Base-by-base conservation (phyloP, 2,329 filamentous ascomycete genomes). In the Penicillium capsulatum region DNA sequence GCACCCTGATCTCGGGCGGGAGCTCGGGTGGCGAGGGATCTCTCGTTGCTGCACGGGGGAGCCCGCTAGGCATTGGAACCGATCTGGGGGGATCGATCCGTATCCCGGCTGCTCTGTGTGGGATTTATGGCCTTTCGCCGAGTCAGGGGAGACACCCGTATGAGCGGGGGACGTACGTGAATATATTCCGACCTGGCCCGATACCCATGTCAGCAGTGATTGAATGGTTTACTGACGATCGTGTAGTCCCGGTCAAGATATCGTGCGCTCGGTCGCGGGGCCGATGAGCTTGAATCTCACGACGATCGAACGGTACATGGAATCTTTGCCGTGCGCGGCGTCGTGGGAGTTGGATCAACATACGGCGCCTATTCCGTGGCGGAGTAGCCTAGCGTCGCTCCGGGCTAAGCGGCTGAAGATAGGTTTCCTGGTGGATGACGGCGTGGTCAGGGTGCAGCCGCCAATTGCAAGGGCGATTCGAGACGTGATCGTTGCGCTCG, bases 391-490 rank as follows among this genome's bases (percentile, higher is more conserved):
- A 14, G 49, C 51, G 10, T 42, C 50, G 1, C 36, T 47, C 5
- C 46, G 40, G 3, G 42, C 58, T 3, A 62, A 62, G 41, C 79
- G 74, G 45, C 60, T 83, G 4, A 80, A 75, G 50, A 67, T 86
- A n/a, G 82, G 73, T 0, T 69, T 81, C 1, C 61, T 81, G 31
- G 73, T 74, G 68, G 70, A 77, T 58, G 79, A 83, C 42, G 76
- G 73, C 0, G 68, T 82, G 8, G 76, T 82, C 0, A 72, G 68
- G 47, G 77, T 77, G 1, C 79, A 81, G 42, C 79, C 79, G 0
- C 79, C 79, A 0, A 69, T 82, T 26, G 63, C 64, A 1, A 64
- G 80, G 28, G 81, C 79, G 1, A 54, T 86, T 27, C 65, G 44
- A 42, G 65, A 43, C 67, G 73, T 22, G 68, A 74, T 13, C 69